phyloP scores from a whole-genome alignment of 345 rosid species.

The Linum usitatissimum region DNA sequence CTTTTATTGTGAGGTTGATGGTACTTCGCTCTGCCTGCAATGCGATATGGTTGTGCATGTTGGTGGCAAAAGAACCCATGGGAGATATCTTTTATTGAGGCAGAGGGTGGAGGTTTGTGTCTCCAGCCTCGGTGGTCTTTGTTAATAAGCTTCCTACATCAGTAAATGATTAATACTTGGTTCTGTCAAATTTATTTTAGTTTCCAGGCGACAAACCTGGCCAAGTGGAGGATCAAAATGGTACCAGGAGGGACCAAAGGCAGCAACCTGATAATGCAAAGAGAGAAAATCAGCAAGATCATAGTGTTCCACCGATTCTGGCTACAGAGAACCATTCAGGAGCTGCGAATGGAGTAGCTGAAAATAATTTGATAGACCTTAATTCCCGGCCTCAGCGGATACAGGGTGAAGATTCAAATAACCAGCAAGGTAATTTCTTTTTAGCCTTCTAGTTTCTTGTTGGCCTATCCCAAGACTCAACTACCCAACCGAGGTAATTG shows the following conservation, averaged over 20 bases:
- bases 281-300: slow-evolving; percentile 42
- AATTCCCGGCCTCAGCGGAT: slow-evolving; percentile 54
- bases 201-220: slow-evolving; percentile 70
- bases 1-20: slow-evolving; percentile 85
- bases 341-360: slow-evolving; percentile 31
- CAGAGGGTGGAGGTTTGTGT: slow-evolving; percentile 61
- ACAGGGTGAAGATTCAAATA: slow-evolving; percentile 40
- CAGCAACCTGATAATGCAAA: slow-evolving; percentile 18
- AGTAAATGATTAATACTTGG: background rate
- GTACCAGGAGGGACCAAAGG: slow-evolving; percentile 28
- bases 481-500: slow-evolving; percentile 7
- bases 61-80: slow-evolving; percentile 70
- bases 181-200: slow-evolving; percentile 23
- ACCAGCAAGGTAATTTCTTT: slow-evolving; percentile 28
- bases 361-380: slow-evolving; percentile 53
- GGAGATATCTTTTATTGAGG: slow-evolving; percentile 54
- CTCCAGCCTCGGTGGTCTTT: slow-evolving; percentile 1
- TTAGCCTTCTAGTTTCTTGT: slow-evolving; percentile 6
- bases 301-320: slow-evolving; percentile 22
- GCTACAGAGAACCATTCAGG: slow-evolving; percentile 28
- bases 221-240: slow-evolving; percentile 30
- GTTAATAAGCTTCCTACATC: background rate
- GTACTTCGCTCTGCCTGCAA: slow-evolving; percentile 73
- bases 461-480: background rate
- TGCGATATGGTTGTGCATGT: slow-evolving; percentile 81